Percentiles rank a stretch among this genome's conserved stretches.
Evolutionary conservation across 1,284 basidiomycete genomes (phyloP).

Genomic region (Vanrija humicola): DNA sequence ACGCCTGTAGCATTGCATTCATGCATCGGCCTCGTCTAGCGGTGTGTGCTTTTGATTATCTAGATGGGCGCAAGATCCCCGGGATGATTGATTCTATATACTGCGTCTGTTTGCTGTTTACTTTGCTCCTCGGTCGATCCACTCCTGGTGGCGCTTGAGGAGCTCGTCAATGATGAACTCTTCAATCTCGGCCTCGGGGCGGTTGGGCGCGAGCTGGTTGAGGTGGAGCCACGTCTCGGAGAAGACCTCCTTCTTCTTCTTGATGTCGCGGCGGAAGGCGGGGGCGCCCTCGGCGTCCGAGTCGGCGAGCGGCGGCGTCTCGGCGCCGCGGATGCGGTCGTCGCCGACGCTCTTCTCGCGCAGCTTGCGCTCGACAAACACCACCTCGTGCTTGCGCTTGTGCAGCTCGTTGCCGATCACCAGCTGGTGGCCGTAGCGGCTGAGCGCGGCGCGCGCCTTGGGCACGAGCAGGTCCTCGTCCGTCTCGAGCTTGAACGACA

Average conservation of each 20-base stretch:
- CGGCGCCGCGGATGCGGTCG: slow-evolving; percentile 4
- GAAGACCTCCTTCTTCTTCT: slow-evolving; percentile 43
- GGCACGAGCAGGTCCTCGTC: slow-evolving; percentile 78
- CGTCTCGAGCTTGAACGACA: slow-evolving; percentile 99
- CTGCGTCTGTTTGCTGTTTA: neutral
- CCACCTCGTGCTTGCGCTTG: slow-evolving; percentile 82
- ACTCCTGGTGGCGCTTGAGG: slow-evolving; percentile 65
- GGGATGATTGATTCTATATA: neutral
- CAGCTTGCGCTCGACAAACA: slow-evolving; percentile 61
- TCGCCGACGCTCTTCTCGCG: slow-evolving; percentile 8
- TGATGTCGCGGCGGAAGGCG: neutral
- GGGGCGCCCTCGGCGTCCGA: slow-evolving; percentile 21
- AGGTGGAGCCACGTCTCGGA: slow-evolving; percentile 72
- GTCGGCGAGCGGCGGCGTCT: slow-evolving; percentile 29
- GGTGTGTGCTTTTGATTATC: neutral
- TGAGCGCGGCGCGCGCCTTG: slow-evolving; percentile 80
- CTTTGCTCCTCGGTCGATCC: slow-evolving; percentile 51
- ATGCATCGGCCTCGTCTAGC: slow-evolving; percentile 1
- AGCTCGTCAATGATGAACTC: slow-evolving; percentile 81
- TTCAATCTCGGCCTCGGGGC: slow-evolving; percentile 65
- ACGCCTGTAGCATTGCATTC: neutral
- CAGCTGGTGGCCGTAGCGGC: slow-evolving; percentile 93
- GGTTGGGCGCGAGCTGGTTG: slow-evolving; percentile 49
- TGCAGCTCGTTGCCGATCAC: slow-evolving; percentile 95
- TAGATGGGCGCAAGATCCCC: too few relatives aligned